Conservation (phyloP, 805 yeast genomes). For the Schwanniomyces pseudopolymorphus region DNA sequence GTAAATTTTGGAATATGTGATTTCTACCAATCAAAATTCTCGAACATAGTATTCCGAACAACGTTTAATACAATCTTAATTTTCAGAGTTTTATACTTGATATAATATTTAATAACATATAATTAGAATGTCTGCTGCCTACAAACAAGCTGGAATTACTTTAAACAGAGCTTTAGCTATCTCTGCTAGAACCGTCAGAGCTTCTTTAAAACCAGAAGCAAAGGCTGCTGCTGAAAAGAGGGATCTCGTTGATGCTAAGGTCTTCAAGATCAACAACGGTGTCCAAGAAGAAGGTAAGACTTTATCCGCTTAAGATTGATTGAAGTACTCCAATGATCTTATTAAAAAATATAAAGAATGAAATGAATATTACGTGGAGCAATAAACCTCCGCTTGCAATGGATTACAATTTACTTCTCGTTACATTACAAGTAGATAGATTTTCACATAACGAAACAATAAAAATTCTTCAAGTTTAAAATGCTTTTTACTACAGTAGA, state of each 20-base stretch:
- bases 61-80: not conserved
- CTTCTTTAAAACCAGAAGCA: slow-evolving; percentile 82
- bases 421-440: not conserved
- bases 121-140: slow-evolving; percentile 38
- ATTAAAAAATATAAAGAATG: not conserved
- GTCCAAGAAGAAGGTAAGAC: slow-evolving; percentile 39
- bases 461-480: not conserved
- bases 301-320: slow-evolving; percentile 21
- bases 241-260: slow-evolving; percentile 71
- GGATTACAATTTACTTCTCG: not conserved
- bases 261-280: slow-evolving; percentile 73
- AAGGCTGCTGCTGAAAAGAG: slow-evolving; percentile 73
- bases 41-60: slow-evolving; percentile 1
- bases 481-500: not conserved
- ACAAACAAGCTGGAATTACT: slow-evolving; percentile 50
- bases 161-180: slow-evolving; percentile 88
- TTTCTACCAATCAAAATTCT: slow-evolving; percentile 9
- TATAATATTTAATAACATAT: not conserved
- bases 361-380: slow-evolving; percentile 2
- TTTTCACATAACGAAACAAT: not conserved
- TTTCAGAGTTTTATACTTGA: not conserved
- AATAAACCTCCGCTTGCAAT: not conserved
- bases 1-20: slow-evolving; percentile 4
- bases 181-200: slow-evolving; percentile 86
- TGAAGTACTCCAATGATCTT: not conserved